phyloP scores from a whole-genome alignment of 2,329 filamentous ascomycete species.

The Cytospora paraplurivora region DNA sequence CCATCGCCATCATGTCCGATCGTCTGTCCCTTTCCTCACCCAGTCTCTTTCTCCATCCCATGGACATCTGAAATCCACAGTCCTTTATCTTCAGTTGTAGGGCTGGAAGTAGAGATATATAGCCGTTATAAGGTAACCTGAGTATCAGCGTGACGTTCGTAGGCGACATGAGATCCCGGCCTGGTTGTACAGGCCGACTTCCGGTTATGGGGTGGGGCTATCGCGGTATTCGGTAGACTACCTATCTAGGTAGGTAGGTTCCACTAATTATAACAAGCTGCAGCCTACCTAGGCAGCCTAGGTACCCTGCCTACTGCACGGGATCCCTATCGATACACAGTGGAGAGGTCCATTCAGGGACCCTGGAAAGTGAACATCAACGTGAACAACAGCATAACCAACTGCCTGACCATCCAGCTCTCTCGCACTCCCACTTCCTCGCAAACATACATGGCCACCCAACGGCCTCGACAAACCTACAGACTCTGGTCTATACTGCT shows the following conservation, averaged over 20 bases:
- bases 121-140: no score
- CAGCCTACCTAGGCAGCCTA: no score
- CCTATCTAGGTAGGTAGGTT: not conserved
- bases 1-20: not conserved
- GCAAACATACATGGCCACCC: constrained; percentile 12
- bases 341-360: no score
- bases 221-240: not conserved
- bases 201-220: not conserved
- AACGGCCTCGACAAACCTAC: constrained; percentile 15
- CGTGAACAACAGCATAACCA: not conserved
- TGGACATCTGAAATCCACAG: not conserved
- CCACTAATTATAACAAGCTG: no score
- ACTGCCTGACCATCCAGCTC: not conserved
- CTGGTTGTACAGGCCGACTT: constrained; percentile 20
- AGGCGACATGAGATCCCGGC: no score
- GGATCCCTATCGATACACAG: no score
- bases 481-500: constrained; percentile 23
- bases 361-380: not conserved
- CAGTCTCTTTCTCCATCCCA: not conserved
- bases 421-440: not conserved
- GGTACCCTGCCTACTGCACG: no score
- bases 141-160: no score
- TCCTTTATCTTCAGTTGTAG: not conserved
- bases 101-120: no score
- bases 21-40: not conserved